Conservation (phyloP, 805 yeast genomes). For the Clavispora santaluciae region DNA sequence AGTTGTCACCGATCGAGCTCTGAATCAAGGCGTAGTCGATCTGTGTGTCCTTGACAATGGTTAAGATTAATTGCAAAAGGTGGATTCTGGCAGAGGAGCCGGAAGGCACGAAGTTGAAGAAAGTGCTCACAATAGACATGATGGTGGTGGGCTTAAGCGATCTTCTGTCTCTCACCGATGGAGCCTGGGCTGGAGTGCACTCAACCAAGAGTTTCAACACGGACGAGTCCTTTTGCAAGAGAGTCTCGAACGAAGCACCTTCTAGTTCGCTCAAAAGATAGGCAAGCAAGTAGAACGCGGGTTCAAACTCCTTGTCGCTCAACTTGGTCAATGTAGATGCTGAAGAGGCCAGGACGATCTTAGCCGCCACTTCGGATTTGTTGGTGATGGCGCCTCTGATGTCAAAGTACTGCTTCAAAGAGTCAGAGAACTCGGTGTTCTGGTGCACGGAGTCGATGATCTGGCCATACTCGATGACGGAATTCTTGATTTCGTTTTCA, state of each 20-base stretch:
- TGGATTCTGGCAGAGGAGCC: constrained; percentile 27
- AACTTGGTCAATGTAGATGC: constrained; percentile 28
- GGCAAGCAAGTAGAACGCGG: constrained; percentile 38
- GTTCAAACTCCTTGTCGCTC: constrained; percentile 42
- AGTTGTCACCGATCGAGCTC: constrained; percentile 32
- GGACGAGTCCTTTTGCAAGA: constrained; percentile 21
- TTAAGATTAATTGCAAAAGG: constrained; percentile 29
- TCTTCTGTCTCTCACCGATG: constrained; percentile 41
- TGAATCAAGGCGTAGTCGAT: constrained; percentile 31
- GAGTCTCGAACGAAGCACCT: constrained; percentile 18
- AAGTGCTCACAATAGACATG: constrained; percentile 36
- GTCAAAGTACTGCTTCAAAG: constrained; percentile 20
- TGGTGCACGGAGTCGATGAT: constrained; percentile 31
- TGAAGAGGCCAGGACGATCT: constrained; percentile 24
- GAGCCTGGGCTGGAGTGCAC: constrained; percentile 32
- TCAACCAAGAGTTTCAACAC: constrained; percentile 26
- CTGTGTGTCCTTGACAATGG: constrained; percentile 25
- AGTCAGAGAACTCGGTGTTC: constrained; percentile 23
- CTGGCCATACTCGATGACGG: constrained; percentile 36
- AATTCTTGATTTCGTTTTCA: constrained; percentile 38
- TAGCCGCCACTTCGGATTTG: constrained; percentile 24
- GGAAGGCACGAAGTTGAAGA: constrained; percentile 39
- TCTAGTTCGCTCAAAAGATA: constrained; percentile 31
- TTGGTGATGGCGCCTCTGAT: constrained; percentile 22
- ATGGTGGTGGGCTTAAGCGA: constrained; percentile 38